Evolutionary conservation across 805 yeast genomes (phyloP), one percentile per base, ranked within the genome.

Genomic region (Starmera caribaea): DNA sequence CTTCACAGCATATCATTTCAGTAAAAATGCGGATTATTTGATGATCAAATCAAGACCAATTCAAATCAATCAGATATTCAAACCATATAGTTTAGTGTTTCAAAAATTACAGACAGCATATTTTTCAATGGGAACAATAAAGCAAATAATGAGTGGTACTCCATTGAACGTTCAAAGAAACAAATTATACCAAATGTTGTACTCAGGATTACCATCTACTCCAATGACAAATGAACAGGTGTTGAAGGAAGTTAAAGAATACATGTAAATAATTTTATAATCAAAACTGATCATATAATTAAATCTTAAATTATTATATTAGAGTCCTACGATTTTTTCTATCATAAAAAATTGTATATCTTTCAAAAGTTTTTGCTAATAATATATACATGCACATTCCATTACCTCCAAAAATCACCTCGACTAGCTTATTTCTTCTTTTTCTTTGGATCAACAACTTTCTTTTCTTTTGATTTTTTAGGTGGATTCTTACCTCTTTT

Each of bases 401-500:
- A 13, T 11, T 11, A 26, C 9, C 14, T 9, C 31, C 9, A 13
- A n/a, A n/a, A n/a, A 9, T 21, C 8, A 21, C 26, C 26, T 21
- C 26, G 7, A 30, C 26, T n/a, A n/a, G n/a, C 24, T 45, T 34
- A 50, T 49, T 59, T 55, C 55, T 62, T 65, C 63, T 71, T 71
- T 41, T 62, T 63, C 41, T 62, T 62, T 31, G 55, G 53, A 24
- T 62, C 62, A 17, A 63, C 66, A 34, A 54, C 73, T 51, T 69
- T 73, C 63, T 72, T 75, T 69, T 21, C 26, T 21, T 21, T 21
- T 7, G 9, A 21, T 21, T 84, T 84, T 68, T 79, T 75, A 51
- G 92, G 94, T 11, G 92, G 87, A 60, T 90, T 89, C 62, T 84
- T 84, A 62, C 86, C 89, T 75, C 92, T 82, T 73, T 82, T 79